Evolutionary conservation across 2,329 filamentous ascomycete species (phyloP).

Genomic region (Ceratocystis huliohia): DNA sequence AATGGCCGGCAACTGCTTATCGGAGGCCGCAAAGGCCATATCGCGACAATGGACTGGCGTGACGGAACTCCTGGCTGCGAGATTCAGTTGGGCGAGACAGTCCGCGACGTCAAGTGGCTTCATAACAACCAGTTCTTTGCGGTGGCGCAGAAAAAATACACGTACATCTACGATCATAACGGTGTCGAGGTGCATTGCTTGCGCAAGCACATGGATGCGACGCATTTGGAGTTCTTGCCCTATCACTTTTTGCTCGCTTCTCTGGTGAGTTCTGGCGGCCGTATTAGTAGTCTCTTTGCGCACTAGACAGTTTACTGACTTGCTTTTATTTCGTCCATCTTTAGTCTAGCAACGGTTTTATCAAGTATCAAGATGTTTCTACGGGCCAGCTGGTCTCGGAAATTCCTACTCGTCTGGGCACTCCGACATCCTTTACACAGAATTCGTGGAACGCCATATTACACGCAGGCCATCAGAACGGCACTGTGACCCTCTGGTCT

Average conservation of each 20-base stretch:
- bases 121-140: constrained; percentile 94
- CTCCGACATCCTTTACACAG: constrained; percentile 69
- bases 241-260: constrained; percentile 92
- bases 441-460: constrained; percentile 89
- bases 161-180: constrained; percentile 88
- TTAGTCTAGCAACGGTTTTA: constrained; percentile 62
- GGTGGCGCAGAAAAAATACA: constrained; percentile 88
- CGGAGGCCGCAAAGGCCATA: constrained; percentile 81
- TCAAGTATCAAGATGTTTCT: constrained; percentile 92
- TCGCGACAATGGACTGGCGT: constrained; percentile 94
- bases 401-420: constrained; percentile 70
- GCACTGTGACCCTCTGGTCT: constrained; percentile 88
- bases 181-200: constrained; percentile 89
- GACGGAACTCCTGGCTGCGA: constrained; percentile 85
- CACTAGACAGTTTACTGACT: not conserved
- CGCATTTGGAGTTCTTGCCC: constrained; percentile 87
- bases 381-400: constrained; percentile 83
- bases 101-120: constrained; percentile 80
- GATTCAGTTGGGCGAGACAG: constrained; percentile 77
- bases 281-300: too few relatives aligned
- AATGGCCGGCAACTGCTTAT: constrained; percentile 80
- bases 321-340: not conserved
- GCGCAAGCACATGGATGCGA: constrained; percentile 79
- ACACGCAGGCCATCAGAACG: constrained; percentile 89
- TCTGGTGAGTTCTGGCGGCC: constrained; percentile 43